Evolutionary conservation across 2,329 filamentous ascomycete genomes (phyloP).

Genomic region (Fusarium paranaense): DNA sequence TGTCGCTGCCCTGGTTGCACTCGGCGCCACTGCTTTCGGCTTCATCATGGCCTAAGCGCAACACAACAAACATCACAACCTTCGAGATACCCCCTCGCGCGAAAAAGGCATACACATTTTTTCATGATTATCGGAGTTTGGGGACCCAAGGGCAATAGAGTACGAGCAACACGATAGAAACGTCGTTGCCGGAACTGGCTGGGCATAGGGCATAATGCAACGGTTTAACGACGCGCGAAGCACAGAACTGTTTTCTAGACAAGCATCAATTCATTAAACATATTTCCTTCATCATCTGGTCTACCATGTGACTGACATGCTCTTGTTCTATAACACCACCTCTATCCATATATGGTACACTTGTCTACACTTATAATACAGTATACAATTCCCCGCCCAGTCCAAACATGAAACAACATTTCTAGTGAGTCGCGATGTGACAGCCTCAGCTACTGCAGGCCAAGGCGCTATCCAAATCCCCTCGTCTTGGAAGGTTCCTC

Average conservation of each 20-base stretch:
- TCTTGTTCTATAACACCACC: not conserved
- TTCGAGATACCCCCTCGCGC: slow-evolving; percentile 13
- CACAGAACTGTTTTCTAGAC: slow-evolving; percentile 2
- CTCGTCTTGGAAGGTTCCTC: not conserved
- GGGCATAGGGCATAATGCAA: slow-evolving; percentile 9
- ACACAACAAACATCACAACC: not conserved
- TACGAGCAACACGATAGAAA: slow-evolving; percentile 8
- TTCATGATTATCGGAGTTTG: slow-evolving; percentile 25
- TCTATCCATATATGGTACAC: slow-evolving; percentile 6
- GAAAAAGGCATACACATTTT: slow-evolving; percentile 12
- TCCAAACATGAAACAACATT: not conserved
- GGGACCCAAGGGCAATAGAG: slow-evolving; percentile 17
- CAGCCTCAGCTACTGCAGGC: not conserved
- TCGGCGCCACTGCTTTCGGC: slow-evolving; percentile 41
- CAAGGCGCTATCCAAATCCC: not conserved
- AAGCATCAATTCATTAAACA: not conserved
- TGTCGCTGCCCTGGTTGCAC: slow-evolving; percentile 34
- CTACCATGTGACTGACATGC: too few relatives aligned
- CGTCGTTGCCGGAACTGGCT: slow-evolving; percentile 15
- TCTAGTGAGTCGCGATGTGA: slow-evolving; percentile 13
- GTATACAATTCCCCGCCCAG: not conserved
- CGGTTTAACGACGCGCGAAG: slow-evolving; percentile 9
- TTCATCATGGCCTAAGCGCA: slow-evolving; percentile 37
- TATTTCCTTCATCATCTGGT: not conserved
- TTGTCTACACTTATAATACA: slow-evolving; percentile 31